Evolutionary conservation across 345 rosid species (phyloP).

Genomic region (Citrus sinensis): DVS_A1.0 CM039161.1:24463501-24464000

Average conservation of each 20-base stretch:
- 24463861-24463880: conserved; percentile 36
- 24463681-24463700: neutral
- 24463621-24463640: neutral
- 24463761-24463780: neutral
- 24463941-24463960: conserved; percentile 8
- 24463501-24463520: neutral
- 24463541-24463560: neutral
- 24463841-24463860: conserved; percentile 23
- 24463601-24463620: neutral
- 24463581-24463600: neutral
- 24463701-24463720: neutral
- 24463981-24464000: conserved; percentile 32
- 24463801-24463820: conserved; percentile 85
- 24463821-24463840: neutral
- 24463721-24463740: neutral
- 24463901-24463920: neutral
- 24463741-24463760: neutral
- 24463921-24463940: neutral
- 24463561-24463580: too few relatives aligned
- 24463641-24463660: neutral
- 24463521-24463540: neutral
- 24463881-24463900: conserved; percentile 27
- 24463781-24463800: conserved; percentile 41
- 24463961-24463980: conserved; percentile 12
- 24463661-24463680: neutral